Percentiles rank a stretch among this genome's conserved stretches.
Evolutionary conservation across 768 basidiomycete genomes (phyloP).

Genomic region (Pleurotus giganteus): DNA sequence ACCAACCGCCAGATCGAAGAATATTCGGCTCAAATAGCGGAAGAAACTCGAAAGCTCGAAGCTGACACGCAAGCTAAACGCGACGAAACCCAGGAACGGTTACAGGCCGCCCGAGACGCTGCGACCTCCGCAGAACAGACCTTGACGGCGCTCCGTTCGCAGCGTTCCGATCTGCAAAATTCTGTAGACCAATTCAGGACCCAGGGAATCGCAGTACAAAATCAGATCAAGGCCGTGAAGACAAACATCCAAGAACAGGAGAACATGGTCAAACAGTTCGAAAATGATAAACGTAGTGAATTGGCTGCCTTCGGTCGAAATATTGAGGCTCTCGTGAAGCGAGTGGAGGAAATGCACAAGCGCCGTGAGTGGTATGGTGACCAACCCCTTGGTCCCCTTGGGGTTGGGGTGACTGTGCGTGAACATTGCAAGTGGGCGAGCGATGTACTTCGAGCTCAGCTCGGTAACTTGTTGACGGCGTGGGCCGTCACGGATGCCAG

Average conservation of each 20-base stretch:
- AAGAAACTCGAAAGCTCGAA: constrained; percentile 53
- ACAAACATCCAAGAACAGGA: constrained; percentile 44
- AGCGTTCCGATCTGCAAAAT: constrained; percentile 11
- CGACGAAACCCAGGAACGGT: constrained; percentile 51
- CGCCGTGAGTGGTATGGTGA: constrained; percentile 76
- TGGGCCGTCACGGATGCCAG: constrained; percentile 74
- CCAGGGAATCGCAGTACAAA: constrained; percentile 36
- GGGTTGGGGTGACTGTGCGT: constrained; percentile 69
- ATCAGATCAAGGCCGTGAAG: constrained; percentile 28
- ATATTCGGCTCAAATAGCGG: constrained; percentile 46
- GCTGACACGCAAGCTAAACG: constrained; percentile 60
- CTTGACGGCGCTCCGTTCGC: constrained; percentile 14
- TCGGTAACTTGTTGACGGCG: constrained; percentile 57
- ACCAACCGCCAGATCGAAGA: constrained; percentile 32
- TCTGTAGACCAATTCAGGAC: constrained; percentile 24
- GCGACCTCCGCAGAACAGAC: constrained; percentile 36
- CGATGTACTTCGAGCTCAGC: constrained; percentile 56
- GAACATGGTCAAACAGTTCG: constrained; percentile 47
- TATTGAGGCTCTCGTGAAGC: constrained; percentile 55
- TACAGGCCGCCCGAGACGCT: constrained; percentile 43
- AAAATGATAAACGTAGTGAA: constrained; percentile 52
- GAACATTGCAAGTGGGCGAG: constrained; percentile 61
- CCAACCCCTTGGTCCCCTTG: constrained; percentile 76
- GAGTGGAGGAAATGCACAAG: constrained; percentile 43
- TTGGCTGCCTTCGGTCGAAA: constrained; percentile 62